Percentiles rank a stretch among this genome's conserved stretches.
Evolutionary conservation across 805 yeast species (phyloP).

Genomic region (Wickerhamiella parazyma): DNA sequence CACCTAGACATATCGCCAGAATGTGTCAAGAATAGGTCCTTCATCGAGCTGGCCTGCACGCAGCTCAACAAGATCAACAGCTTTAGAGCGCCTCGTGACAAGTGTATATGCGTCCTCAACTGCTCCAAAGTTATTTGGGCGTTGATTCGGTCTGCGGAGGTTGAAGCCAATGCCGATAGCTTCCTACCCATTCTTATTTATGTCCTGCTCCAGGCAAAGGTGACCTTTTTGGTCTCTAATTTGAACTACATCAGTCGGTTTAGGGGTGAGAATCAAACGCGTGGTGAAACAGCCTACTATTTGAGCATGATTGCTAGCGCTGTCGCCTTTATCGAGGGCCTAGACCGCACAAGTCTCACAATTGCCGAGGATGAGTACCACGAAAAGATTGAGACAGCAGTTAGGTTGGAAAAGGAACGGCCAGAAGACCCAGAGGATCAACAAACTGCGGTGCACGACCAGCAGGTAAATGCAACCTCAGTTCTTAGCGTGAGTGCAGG

Average conservation of each 20-base stretch:
- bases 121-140: slow-evolving; percentile 90
- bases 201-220: slow-evolving; percentile 57
- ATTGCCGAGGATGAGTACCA: slow-evolving; percentile 47
- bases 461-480: slow-evolving; percentile 21
- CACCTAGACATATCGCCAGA: slow-evolving; percentile 63
- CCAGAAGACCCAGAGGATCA: slow-evolving; percentile 13
- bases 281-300: slow-evolving; percentile 86
- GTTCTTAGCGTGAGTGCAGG: slow-evolving; percentile 33
- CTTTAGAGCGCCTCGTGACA: slow-evolving; percentile 89
- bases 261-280: slow-evolving; percentile 56
- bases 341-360: slow-evolving; percentile 46
- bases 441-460: background rate
- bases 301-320: slow-evolving; percentile 86
- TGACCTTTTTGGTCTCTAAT: slow-evolving; percentile 58
- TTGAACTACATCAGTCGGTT: slow-evolving; percentile 75
- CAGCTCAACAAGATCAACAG: slow-evolving; percentile 69
- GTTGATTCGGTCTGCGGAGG: slow-evolving; percentile 49
- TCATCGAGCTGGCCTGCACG: slow-evolving; percentile 49
- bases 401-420: slow-evolving; percentile 28
- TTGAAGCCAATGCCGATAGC: slow-evolving; percentile 81
- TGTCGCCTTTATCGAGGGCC: slow-evolving; percentile 55
- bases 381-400: slow-evolving; percentile 29
- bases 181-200: slow-evolving; percentile 82
- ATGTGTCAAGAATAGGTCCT: slow-evolving; percentile 37
- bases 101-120: slow-evolving; percentile 78